Evolutionary conservation across 2,329 filamentous ascomycete species (phyloP), one percentile per base, ranked within the genome.

Genomic region (Aspergillus alliaceus): DNA sequence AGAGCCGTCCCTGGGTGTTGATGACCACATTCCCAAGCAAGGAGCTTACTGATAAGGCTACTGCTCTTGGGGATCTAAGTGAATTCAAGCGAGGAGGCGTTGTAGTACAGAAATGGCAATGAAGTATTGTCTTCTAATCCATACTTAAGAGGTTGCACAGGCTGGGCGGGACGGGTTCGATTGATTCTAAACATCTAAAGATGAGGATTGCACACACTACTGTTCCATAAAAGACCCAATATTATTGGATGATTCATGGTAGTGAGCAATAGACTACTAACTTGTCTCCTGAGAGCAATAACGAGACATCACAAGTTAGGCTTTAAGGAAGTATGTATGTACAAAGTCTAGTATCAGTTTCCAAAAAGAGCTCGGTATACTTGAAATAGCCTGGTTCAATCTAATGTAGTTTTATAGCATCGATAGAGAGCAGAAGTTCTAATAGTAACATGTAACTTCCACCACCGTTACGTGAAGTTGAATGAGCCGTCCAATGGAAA

Each of bases 21-120:
- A 86, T 87, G 82, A 88, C 85, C 5, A 88, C 85, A 0, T 88
- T 88, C 69, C 86, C 86, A 0, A 86, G 79, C 56, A 86, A 83
- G 63, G 85, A 88, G 66, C 72, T 88, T 37, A 80, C 72, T 15
- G 85, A 88, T 64, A 82, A 83, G 71, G 66, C 70, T 5, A 69
- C 71, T 24, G 69, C 70, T 8, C 69, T 82, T 25, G 79, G 76
- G 2, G 79, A 81, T 18, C 65, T 82, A 49, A 64, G 78, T 5
- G 79, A 81, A 42, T 80, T 81, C 64, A 81, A 80, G 66, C 72
- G 79, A 24, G 79, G 79, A 51, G 79, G 79, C 27, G 79, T 80
- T 22, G 74, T 82, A 35, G 77, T 82, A 18, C 79, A 82, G 67
- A 81, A 80, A 63, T 82, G 78, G 78, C 69, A 67, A 66, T 74